Conservation (phyloP, 164 flowering plant species). For the Vitis vinifera region DNA sequence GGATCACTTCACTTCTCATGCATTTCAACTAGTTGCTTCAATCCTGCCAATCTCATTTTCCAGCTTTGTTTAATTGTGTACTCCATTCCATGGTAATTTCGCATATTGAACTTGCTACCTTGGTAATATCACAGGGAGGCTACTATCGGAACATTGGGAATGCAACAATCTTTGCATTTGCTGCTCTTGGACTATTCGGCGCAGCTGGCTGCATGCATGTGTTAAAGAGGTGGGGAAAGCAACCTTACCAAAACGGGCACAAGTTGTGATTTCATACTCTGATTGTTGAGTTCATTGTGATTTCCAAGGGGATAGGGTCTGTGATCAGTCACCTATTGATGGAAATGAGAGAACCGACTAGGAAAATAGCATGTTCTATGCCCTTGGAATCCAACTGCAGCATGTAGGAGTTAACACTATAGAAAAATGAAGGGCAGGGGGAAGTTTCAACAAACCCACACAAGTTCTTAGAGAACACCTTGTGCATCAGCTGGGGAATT, state of each 20-base stretch:
- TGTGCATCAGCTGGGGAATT: too few species aligned
- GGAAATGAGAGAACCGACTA: not conserved
- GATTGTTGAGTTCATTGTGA: not conserved
- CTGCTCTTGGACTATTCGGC: slow-evolving; percentile 61
- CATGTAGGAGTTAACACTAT: too few species aligned
- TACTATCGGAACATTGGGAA: slow-evolving; percentile 54
- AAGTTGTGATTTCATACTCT: slow-evolving; percentile 32
- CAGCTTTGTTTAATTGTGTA: not conserved
- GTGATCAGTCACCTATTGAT: not conserved
- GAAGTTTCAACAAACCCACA: too few species aligned
- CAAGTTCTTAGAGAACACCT: too few species aligned
- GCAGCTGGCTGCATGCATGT: slow-evolving; percentile 80
- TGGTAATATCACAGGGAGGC: slow-evolving; percentile 52
- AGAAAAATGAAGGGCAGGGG: too few species aligned
- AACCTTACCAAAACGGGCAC: slow-evolving; percentile 62
- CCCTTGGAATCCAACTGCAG: too few species aligned
- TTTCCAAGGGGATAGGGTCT: too few species aligned
- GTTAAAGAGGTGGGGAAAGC: slow-evolving; percentile 67
- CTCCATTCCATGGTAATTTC: not conserved
- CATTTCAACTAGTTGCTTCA: too few species aligned
- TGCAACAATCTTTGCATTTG: slow-evolving; percentile 59
- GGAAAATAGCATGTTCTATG: too few species aligned
- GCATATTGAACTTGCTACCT: not conserved
- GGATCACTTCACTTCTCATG: not conserved
- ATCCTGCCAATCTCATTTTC: not conserved